Percentiles rank a stretch among this genome's conserved stretches.
Evolutionary conservation across 2,329 filamentous ascomycete species (phyloP).

Genomic region (Apiospora pterosperma): DNA sequence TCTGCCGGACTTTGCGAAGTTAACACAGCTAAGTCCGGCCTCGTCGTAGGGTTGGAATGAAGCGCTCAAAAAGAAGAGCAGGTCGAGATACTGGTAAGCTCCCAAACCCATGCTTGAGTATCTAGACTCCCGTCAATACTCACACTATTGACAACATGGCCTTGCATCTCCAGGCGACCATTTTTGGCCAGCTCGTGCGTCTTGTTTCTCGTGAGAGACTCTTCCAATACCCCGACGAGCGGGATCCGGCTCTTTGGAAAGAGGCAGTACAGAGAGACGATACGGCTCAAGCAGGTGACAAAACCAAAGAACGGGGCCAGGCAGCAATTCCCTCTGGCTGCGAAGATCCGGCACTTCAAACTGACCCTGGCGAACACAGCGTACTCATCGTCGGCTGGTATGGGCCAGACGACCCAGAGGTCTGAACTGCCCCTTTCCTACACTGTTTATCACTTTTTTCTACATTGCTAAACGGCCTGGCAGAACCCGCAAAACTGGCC

Average conservation of each 20-base stretch:
- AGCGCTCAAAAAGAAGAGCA: background rate
- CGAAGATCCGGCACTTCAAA: slow-evolving; percentile 12
- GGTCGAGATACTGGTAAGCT: background rate
- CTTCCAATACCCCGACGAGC: slow-evolving; percentile 43
- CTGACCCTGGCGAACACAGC: slow-evolving; percentile 49
- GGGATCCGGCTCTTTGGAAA: slow-evolving; percentile 43
- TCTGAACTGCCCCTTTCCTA: slow-evolving; percentile 8
- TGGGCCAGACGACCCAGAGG: slow-evolving; percentile 42
- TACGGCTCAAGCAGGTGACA: slow-evolving; percentile 30
- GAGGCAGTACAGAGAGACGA: slow-evolving; percentile 31
- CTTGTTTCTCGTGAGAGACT: slow-evolving; percentile 31
- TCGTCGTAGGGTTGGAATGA: background rate
- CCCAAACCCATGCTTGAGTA: background rate
- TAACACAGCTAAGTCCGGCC: background rate
- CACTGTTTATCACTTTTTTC: no score
- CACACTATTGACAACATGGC: background rate
- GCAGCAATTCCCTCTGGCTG: slow-evolving; percentile 29
- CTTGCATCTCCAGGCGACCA: slow-evolving; percentile 36
- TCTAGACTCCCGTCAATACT: background rate
- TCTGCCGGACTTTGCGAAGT: background rate
- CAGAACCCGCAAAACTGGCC: slow-evolving; percentile 36
- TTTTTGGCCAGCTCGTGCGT: slow-evolving; percentile 36
- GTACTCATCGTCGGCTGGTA: slow-evolving; percentile 51
- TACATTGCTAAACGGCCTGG: background rate
- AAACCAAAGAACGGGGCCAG: slow-evolving; percentile 45